Conservation (phyloP, 441 rosid species). For the Populus hybrid region DNA sequence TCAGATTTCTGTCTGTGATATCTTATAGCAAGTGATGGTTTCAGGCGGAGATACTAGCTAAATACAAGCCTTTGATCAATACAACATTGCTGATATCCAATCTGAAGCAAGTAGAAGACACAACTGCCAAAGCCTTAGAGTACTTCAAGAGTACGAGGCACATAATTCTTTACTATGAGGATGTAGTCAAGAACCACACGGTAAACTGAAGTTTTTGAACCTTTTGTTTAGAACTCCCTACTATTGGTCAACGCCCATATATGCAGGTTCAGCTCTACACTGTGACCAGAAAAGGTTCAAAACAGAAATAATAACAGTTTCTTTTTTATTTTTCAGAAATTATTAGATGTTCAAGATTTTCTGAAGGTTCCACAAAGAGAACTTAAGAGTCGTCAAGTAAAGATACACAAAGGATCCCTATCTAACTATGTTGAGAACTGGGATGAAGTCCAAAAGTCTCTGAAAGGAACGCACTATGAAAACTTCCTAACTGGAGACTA, state of each 20-base stretch:
- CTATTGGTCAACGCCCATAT: background rate
- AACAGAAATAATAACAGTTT: background rate
- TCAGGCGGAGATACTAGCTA: slow-evolving; percentile 93
- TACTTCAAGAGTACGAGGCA: slow-evolving; percentile 82
- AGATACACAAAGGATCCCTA: slow-evolving; percentile 79
- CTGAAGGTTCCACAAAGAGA: slow-evolving; percentile 64
- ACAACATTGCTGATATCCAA: slow-evolving; percentile 50
- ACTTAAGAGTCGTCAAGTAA: slow-evolving; percentile 83
- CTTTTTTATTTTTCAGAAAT: slow-evolving; percentile 44
- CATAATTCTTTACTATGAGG: slow-evolving; percentile 80
- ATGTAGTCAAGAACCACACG: slow-evolving; percentile 70
- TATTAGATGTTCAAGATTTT: slow-evolving; percentile 73
- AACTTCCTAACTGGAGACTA: slow-evolving; percentile 52
- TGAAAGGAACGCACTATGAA: slow-evolving; percentile 66
- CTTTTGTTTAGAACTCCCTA: background rate
- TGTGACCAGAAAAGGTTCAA: too few species aligned
- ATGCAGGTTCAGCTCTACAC: background rate
- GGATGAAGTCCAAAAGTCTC: slow-evolving; percentile 57
- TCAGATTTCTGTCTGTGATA: background rate
- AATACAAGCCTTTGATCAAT: slow-evolving; percentile 73
- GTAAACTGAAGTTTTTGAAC: slow-evolving; percentile 38
- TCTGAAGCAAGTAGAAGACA: slow-evolving; percentile 65
- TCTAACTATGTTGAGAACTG: slow-evolving; percentile 65
- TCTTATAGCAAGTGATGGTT: slow-evolving; percentile 25
- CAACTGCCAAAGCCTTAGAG: slow-evolving; percentile 64